Conservation (phyloP, 2,329 filamentous ascomycete species). For the Coleophoma cylindrospora region DNA sequence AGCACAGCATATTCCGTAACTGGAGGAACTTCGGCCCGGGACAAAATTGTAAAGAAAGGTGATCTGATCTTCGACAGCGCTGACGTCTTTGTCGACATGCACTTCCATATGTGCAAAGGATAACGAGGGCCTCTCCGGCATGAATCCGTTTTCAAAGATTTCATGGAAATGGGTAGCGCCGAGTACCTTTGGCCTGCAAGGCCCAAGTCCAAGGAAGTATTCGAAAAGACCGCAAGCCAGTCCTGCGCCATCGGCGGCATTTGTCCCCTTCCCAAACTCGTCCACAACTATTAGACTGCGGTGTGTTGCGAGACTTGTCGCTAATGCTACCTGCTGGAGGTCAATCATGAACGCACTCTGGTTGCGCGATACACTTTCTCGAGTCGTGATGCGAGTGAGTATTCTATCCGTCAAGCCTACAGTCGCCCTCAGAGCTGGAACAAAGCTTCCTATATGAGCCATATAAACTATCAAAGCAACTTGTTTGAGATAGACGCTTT, state of each 20-base stretch:
- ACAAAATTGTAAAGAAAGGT: slow-evolving; percentile 70
- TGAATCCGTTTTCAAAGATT: slow-evolving; percentile 61
- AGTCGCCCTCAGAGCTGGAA: slow-evolving; percentile 70
- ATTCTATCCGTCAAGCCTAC: slow-evolving; percentile 93
- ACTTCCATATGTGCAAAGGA: slow-evolving; percentile 70
- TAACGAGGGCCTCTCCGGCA: slow-evolving; percentile 45
- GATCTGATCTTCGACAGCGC: slow-evolving; percentile 54
- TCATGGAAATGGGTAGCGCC: slow-evolving; percentile 65
- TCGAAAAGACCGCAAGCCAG: slow-evolving; percentile 52
- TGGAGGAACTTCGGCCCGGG: slow-evolving; percentile 67
- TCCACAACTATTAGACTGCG: slow-evolving; percentile 85
- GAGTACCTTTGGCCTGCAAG: slow-evolving; percentile 49
- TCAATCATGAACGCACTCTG: slow-evolving; percentile 71
- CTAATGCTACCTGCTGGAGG: slow-evolving; percentile 77
- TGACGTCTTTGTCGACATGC: slow-evolving; percentile 46
- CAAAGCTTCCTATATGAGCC: slow-evolving; percentile 88
- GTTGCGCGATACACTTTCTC: slow-evolving; percentile 53
- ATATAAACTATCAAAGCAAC: slow-evolving; percentile 86
- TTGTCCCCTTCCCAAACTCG: slow-evolving; percentile 74
- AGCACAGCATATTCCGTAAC: slow-evolving; percentile 83
- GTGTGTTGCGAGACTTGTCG: slow-evolving; percentile 67
- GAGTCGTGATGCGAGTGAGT: slow-evolving; percentile 75
- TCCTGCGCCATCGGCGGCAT: slow-evolving; percentile 51
- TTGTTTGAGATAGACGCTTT: slow-evolving; percentile 94
- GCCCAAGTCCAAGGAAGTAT: slow-evolving; percentile 44